Base-by-base conservation (phyloP, 192 early-diverging fungal species). In the Coemansia erecta region DNA sequence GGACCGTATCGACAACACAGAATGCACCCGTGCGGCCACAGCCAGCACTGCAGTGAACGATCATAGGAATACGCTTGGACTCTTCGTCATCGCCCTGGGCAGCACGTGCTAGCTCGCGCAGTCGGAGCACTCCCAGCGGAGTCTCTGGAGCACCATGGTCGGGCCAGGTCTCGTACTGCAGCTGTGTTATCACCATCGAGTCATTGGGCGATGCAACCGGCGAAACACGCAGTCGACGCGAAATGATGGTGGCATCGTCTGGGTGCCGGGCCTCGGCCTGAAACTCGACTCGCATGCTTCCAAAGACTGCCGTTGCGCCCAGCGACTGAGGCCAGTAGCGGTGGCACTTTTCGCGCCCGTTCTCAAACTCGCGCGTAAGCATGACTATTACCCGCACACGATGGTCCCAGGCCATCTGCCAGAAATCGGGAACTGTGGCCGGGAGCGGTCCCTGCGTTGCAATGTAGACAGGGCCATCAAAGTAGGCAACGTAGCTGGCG, bases 381-480 rank as follows among this genome's bases (percentile, higher is more conserved):
- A 94, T 94, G 2, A 96, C 92, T 58, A 98, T 85, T 8, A 98
- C 85, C 2, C 73, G 61, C 3, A 80, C 66, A 28, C 82, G 61
- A 37, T 94, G 87, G 64, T 98, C 91, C 81, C 85, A 84, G 5
- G 91, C 77, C 92, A 96, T 93, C 62, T 81, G 81, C 96, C 96
- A 98, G 70, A 98, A 97, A 54, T 92, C 92, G 23, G 72, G 57
- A 21, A 86, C 70, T 0, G 94, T 96, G 11, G 77, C 71, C 0
- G 79, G 82, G 41, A 95, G 62, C 8, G 96, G 96, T 0, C 93
- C 96, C 64, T 98, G 96, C 10, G 91, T 85, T 0, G 89, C 87
- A 70, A 98, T 97, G 60, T 94, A 98, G 15, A 71, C 56, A 28
- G 84, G 72, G 1, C 65, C 69, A 23, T 63, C 56, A 26, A 79